Base-by-base conservation (phyloP, 352 stramenopile species). In the Globisporangium splendens region DNA sequence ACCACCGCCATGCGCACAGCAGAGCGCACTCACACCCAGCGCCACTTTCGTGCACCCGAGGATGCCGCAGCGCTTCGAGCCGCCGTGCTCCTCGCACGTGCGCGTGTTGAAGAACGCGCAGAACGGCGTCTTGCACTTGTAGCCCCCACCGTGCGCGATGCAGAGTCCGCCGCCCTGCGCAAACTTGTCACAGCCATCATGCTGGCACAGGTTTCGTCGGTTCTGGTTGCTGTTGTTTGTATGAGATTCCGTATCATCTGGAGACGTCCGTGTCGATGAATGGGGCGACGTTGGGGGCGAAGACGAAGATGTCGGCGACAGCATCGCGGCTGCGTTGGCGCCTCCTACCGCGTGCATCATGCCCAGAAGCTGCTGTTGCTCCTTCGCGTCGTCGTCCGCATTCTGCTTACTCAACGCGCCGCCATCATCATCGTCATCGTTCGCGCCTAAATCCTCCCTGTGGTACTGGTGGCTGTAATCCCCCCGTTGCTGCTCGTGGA, bases 31-130 rank as follows among this genome's bases (percentile, higher is more conserved):
- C 0, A 66, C 57, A 13, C 76, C 76, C 21, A 83, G 61, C 17
- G 78, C 77, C 20, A 83, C 76, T n/a, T 70, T 78, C 39, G 58
- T 79, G 47, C 79, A 88, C 24, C 79, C 77, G 2, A 65, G 62
- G 28, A 83, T 46, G 12, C 66, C 66, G 60, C 82, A 91, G 39
- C 79, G 82, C 60, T 84, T 88, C 24, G 76, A 85, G 13, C 80
- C 79, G 54, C 84, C 84, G 49, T 93, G 82, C 21, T 89, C 77
- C 20, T 82, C 78, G 59, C 84, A 93, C 48, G 79, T 88, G 28
- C 83, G 82, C 43, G 84, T 54, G 50, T 88, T 86, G 54, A 77
- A 89, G 51, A 82, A 85, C 21, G 75, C 69, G 44, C 84, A 93
- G 44, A 85, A 88, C 8, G 79, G 72, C 28, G 77, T 86, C 52